Base-by-base conservation (phyloP, 768 basidiomycete genomes). In the Leccinum variicolor region DNA sequence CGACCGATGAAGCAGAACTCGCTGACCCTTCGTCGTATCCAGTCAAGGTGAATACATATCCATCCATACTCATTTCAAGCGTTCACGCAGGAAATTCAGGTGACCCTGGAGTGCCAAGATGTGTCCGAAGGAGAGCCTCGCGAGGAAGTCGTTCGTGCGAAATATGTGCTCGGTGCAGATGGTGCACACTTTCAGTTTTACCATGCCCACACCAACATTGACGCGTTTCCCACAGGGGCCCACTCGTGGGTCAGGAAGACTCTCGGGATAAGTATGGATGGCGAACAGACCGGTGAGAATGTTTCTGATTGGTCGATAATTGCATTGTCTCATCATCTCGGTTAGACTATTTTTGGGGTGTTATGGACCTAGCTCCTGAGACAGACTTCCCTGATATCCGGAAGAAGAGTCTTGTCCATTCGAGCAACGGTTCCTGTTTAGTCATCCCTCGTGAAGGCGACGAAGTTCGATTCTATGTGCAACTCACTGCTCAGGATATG, bases 171-270 rank as follows among this genome's bases (percentile, higher is more conserved):
- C 29, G 91, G 91, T 2, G 79, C 84, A 21, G 91, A 93, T 67
- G 90, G 88, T 82, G 65, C 48, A 75, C 58, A 31, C 48, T 10
- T 6, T 48, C 47, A 26, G 26, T 52, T 34, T 25, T 49, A 6
- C 23, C 17, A 41, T n/a, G 25, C 23, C 3, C 47, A 29, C 33
- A 13, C 29, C 15, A 19, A 15, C 41, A n/a, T 58, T 54, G 34
- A 68, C n/a, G 28, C 43, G 11, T 28, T 17, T 19, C 49, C 14
- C 46, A 45, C 63, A 89, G 87, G 89, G 6, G 90, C 89, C 0
- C 90, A 91, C 71, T 91, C 89, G 11, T 92, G 90, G 89, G 87
- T 92, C 23, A 81, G 91, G 25, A 90, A 89, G 58, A 55, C 72
- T 0, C 74, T 90, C 9, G 76, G 77, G 9, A 85, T 92, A 52